phyloP scores from a whole-genome alignment of 805 yeast genomes.

The Kluyveromyces siamensis region DNA sequence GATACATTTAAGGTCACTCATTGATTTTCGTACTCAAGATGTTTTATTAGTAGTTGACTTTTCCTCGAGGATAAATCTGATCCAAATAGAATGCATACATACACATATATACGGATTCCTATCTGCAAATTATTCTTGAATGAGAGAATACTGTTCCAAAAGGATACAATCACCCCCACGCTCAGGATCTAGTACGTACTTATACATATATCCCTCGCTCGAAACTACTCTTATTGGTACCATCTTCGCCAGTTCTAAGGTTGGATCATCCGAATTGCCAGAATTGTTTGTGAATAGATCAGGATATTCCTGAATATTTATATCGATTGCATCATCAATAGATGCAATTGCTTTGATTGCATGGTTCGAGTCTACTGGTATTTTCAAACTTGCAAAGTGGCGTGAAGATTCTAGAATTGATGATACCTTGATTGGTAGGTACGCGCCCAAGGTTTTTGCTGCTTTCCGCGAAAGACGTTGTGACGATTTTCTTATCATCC shows the following conservation, averaged over 20 bases:
- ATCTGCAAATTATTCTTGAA: constrained; percentile 7
- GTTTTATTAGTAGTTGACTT: background rate
- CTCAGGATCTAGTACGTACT: constrained; percentile 74
- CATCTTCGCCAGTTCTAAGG: constrained; percentile 24
- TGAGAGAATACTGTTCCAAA: constrained; percentile 57
- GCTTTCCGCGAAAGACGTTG: constrained; percentile 71
- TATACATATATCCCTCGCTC: constrained; percentile 70
- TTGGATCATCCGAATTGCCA: constrained; percentile 2
- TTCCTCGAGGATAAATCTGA: background rate
- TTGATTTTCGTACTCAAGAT: too few relatives aligned
- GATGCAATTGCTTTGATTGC: constrained; percentile 17
- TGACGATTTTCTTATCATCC: constrained; percentile 69
- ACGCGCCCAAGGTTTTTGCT: constrained; percentile 84
- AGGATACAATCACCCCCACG: constrained; percentile 90
- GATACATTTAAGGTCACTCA: too few relatives aligned
- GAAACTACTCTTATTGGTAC: constrained; percentile 58
- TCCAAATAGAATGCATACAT: background rate
- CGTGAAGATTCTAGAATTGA: constrained; percentile 84
- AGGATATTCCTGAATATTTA: constrained; percentile 22
- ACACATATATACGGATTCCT: background rate
- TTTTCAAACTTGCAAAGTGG: constrained; percentile 82
- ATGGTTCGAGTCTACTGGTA: constrained; percentile 36
- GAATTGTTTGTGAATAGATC: constrained; percentile 16
- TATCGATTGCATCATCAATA: constrained; percentile 29
- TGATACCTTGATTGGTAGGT: constrained; percentile 64